Evolutionary conservation across 495 filamentous ascomycete species (phyloP), one percentile per base, ranked within the genome.

Genomic region (Neurospora africana): DNA sequence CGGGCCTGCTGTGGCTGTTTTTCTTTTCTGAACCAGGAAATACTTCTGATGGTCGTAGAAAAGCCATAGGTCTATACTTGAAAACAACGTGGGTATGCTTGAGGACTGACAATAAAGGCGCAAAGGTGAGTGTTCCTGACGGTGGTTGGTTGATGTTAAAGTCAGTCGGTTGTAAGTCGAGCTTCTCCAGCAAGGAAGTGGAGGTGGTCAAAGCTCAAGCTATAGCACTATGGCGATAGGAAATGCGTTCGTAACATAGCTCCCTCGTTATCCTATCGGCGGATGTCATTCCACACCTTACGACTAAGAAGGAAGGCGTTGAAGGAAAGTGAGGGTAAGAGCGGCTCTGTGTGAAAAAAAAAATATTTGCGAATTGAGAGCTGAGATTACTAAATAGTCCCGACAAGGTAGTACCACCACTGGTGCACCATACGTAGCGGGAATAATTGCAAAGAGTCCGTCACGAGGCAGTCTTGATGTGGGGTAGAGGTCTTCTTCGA

Each of bases 401-500:
- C 44, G 15, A 27, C 44, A 15, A 27, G 44, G 44, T 53, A 53
- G 44, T 53, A 53, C 44, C 44, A 53, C 44, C 19, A 27, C 4
- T 23, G 44, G 36, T 27, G 27, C n/a, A n/a, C n/a, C n/a, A n/a
- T n/a, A 15, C 13, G 35, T 40, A 41, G 41, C 43, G 27, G 41
- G 53, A 47, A 33, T 71, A 67, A 58, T 71, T 67, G 40, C 41
- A 67, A 65, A 71, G 70, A 69, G 40, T 37, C 21, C 9, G 30
- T 33, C 19, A 21, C 47, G 47, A 58, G 47, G 40, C 43, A 38
- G 35, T 44, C 68, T 72, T 72, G 37, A 81, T 81, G 79, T 78
- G 77, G 79, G 75, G 75, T 70, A 73, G 77, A 40, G 72, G 77
- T 61, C 74, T 73, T 10, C 69, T 75, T 71, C 75, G 74, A 47